These are phyloP conservation scores for Podospora pseudocomata DNA, from an alignment of 495 filamentous ascomycete genomes.

Conservation along the genomic window DNA sequence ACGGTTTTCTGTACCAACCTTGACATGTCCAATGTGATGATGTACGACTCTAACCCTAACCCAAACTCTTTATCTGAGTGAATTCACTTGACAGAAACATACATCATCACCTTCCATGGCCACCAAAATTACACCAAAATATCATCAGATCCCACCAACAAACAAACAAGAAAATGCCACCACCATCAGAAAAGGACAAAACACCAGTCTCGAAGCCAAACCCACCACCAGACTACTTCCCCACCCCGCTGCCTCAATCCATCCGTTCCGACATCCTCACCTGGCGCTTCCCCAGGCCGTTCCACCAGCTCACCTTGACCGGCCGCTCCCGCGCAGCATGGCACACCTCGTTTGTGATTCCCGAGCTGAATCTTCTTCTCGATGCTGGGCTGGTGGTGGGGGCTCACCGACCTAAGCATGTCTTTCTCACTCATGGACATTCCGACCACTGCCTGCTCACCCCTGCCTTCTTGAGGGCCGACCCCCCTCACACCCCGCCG, in stretches of 20 bases:
- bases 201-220: neutral
- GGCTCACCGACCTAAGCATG: conserved; percentile 37
- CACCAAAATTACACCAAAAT: neutral
- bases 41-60: neutral
- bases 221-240: conserved; percentile 23
- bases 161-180: neutral
- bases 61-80: neutral
- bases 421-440: conserved; percentile 43
- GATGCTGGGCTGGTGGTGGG: conserved; percentile 39
- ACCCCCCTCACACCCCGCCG: conserved; percentile 27
- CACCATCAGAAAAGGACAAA: neutral
- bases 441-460: conserved; percentile 35
- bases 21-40: neutral
- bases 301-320: conserved; percentile 33
- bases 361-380: conserved; percentile 38
- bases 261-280: conserved; percentile 36
- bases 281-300: conserved; percentile 38
- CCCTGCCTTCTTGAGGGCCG: conserved; percentile 29
- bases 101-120: neutral
- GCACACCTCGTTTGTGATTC: conserved; percentile 43
- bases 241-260: conserved; percentile 36
- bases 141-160: neutral
- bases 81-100: neutral
- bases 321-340: conserved; percentile 40
- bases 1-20: neutral